Percentiles rank a stretch among this genome's conserved stretches.
Conservation (phyloP, 208 protist genomes). For the Acanthamoeba castellanii region DNA sequence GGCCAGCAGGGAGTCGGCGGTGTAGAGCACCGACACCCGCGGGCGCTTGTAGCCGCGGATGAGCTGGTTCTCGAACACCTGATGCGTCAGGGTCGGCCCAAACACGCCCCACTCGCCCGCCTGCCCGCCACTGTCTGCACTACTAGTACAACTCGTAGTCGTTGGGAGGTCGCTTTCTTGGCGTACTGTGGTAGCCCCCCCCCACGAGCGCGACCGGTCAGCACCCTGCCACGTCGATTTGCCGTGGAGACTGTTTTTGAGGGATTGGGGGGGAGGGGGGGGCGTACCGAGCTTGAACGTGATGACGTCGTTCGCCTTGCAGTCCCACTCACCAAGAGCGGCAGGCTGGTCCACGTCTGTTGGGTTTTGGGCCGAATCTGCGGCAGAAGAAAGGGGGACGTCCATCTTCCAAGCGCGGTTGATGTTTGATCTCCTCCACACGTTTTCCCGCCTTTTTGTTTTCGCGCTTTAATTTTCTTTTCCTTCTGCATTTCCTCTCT, state of each 20-base stretch:
- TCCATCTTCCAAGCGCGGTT: too few relatives aligned
- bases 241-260: not conserved
- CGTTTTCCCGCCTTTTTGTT: too few relatives aligned
- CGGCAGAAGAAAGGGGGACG: too few relatives aligned
- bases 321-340: constrained; percentile 41
- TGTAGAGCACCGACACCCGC: not conserved
- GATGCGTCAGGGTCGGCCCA: constrained; percentile 22
- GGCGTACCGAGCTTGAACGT: constrained; percentile 46
- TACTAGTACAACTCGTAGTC: not conserved
- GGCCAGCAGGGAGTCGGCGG: constrained; percentile 1
- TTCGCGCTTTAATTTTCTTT: not conserved
- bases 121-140: not conserved
- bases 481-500: not conserved
- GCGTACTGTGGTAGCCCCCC: not conserved
- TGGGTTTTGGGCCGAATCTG: too few relatives aligned
- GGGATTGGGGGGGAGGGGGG: too few relatives aligned
- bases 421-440: too few relatives aligned
- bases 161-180: not conserved
- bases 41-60: constrained; percentile 53
- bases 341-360: not conserved
- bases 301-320: constrained; percentile 28
- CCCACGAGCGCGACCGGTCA: not conserved
- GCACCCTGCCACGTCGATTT: not conserved
- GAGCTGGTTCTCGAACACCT: constrained; percentile 59
- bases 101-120: not conserved